These are phyloP conservation scores for Mycena capillaripes DNA, from an alignment of 768 basidiomycete genomes.

Conservation along the genomic window DNA sequence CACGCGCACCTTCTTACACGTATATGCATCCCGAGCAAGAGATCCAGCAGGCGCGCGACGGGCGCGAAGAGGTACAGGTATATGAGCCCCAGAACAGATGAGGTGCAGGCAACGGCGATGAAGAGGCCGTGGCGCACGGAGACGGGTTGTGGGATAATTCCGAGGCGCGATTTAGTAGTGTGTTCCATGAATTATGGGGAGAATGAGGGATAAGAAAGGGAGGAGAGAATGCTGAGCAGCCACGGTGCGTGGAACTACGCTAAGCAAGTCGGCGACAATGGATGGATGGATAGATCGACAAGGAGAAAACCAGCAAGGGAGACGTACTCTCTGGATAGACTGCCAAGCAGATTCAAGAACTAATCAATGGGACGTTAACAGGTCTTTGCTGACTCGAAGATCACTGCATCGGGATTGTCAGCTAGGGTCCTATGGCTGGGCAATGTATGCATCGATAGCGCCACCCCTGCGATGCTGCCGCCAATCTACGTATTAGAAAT, in stretches of 20 bases:
- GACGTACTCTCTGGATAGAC: constrained; percentile 80
- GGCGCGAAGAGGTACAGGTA: no score
- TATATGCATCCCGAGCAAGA: constrained; percentile 82
- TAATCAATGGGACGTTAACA: background rate
- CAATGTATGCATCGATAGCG: constrained; percentile 60
- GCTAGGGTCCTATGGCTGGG: constrained; percentile 6
- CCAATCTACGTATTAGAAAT: constrained; percentile 52
- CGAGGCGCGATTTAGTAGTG: constrained; percentile 36
- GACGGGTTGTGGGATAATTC: constrained; percentile 78
- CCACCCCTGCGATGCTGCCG: constrained; percentile 82
- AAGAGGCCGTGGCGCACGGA: constrained; percentile 85
- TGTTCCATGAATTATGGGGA: no score
- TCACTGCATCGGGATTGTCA: constrained; percentile 65
- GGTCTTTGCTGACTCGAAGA: constrained; percentile 82
- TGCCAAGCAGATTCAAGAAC: constrained; percentile 42
- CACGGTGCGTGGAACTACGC: background rate
- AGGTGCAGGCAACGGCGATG: no score
- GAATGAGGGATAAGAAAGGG: no score
- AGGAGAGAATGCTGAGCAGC: no score
- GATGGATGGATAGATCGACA: no score
- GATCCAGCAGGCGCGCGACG: no score
- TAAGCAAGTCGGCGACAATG: constrained; percentile 40
- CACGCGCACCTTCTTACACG: constrained; percentile 81
- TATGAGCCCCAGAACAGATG: no score
- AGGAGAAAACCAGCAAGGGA: constrained; percentile 44